Conservation (phyloP, 2,329 filamentous ascomycete species). For the Trichoderma cornu-damae region DNA sequence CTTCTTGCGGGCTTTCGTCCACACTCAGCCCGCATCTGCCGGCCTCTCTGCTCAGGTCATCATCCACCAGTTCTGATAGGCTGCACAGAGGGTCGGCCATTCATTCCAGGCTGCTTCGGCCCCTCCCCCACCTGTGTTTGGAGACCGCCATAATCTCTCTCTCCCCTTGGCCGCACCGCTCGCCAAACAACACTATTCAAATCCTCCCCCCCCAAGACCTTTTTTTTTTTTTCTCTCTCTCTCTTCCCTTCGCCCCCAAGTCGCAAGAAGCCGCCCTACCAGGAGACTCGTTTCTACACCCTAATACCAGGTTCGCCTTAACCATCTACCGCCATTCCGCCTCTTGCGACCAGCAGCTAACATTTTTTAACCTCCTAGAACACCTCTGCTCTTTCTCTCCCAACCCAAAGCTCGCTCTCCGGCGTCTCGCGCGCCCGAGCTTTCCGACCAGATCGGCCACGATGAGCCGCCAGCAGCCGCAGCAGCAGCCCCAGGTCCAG, state of each 20-base stretch:
- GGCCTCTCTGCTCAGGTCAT: slow-evolving; percentile 12
- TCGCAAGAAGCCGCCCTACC: not conserved
- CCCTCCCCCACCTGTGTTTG: slow-evolving; percentile 15
- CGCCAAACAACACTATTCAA: no score
- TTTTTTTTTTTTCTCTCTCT: no score
- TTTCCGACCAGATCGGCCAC: not conserved
- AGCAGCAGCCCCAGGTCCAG: slow-evolving; percentile 62
- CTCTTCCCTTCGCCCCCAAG: not conserved
- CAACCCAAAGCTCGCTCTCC: not conserved
- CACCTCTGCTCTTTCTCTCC: not conserved
- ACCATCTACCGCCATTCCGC: not conserved
- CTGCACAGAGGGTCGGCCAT: not conserved
- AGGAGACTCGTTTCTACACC: not conserved
- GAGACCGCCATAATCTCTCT: slow-evolving; percentile 14
- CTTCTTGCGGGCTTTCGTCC: no score
- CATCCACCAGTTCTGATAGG: not conserved
- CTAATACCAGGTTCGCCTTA: not conserved
- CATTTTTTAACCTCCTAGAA: not conserved
- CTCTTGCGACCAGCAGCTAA: not conserved
- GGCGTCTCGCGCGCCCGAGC: slow-evolving; percentile 1
- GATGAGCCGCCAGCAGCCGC: slow-evolving; percentile 28
- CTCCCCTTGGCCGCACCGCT: slow-evolving; percentile 15
- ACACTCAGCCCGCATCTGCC: no score
- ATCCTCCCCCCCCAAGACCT: not conserved
- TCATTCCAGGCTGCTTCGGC: slow-evolving; percentile 2